A percentile compares a stretch with the other conserved stretches of the same genome.
These are phyloP conservation scores for Metschnikowia matae DNA, from an alignment of 805 yeast species.

Conservation along the genomic window DNA sequence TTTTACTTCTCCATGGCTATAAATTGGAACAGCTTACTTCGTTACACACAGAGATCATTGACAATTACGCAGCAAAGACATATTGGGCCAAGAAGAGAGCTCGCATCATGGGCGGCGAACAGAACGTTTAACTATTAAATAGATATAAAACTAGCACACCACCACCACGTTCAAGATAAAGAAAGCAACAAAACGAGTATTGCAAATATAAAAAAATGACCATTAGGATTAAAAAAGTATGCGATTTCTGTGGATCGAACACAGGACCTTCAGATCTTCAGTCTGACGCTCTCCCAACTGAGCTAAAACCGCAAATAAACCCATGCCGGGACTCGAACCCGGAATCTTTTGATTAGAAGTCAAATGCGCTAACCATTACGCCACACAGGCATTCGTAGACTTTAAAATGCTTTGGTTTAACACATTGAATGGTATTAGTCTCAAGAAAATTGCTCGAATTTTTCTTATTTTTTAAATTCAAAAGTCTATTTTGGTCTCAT, in stretches of 20 bases:
- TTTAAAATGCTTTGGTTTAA: neutral
- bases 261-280: constrained; percentile 24
- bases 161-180: no score
- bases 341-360: no score
- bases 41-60: constrained; percentile 30
- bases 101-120: constrained; percentile 6
- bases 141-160: neutral
- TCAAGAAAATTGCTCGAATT: no score
- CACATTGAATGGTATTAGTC: neutral
- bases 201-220: constrained; percentile 4
- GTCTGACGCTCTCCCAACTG: constrained; percentile 34
- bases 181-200: neutral
- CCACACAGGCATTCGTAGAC: constrained; percentile 15
- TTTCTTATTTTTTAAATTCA: neutral
- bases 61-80: constrained; percentile 43
- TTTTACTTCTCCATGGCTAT: constrained; percentile 55
- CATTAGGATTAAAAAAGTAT: neutral
- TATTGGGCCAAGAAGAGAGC: constrained; percentile 48
- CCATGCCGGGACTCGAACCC: constrained; percentile 19
- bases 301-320: constrained; percentile 24
- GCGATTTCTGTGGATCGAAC: constrained; percentile 22
- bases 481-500: neutral
- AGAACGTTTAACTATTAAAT: neutral
- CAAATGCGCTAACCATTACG: constrained; percentile 19
- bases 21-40: constrained; percentile 32